These are phyloP conservation scores for Candida lessepsii DNA, from an alignment of 805 yeast genomes.

Conservation along the genomic window DNA sequence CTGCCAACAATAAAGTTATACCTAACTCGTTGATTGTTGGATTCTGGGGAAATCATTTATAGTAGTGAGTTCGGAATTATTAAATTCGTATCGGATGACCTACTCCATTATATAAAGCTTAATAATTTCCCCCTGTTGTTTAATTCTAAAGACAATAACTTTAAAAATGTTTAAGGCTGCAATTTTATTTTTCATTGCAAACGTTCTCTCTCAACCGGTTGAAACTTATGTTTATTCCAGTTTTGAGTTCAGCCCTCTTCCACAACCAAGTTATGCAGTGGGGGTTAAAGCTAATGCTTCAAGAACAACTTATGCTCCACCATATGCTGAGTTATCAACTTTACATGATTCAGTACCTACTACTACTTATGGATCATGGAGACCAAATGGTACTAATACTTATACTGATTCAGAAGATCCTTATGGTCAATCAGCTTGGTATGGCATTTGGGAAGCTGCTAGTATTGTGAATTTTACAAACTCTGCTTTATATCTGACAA, in stretches of 20 bases:
- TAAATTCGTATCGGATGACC: too few species aligned
- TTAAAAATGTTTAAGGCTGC: neutral
- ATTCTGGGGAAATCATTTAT: too few species aligned
- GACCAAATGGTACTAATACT: constrained; percentile 14
- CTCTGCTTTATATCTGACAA: constrained; percentile 16
- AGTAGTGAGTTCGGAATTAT: too few species aligned
- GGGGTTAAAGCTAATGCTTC: constrained; percentile 2
- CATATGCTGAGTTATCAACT: constrained; percentile 8
- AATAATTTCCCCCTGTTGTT: too few species aligned
- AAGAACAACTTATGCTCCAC: constrained; percentile 6
- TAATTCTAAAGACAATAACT: too few species aligned
- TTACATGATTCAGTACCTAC: constrained; percentile 13
- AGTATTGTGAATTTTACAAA: constrained; percentile 15
- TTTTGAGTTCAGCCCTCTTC: constrained; percentile 4
- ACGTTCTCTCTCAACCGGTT: constrained; percentile 1
- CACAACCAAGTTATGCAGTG: constrained; percentile 8
- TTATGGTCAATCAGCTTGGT: constrained; percentile 23
- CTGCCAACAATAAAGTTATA: too few species aligned
- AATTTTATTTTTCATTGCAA: neutral
- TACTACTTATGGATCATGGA: constrained; percentile 21
- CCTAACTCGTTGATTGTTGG: too few species aligned
- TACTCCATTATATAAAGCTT: too few species aligned
- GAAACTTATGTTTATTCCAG: constrained; percentile 1
- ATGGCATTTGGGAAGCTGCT: constrained; percentile 17
- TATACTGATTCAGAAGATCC: constrained; percentile 20